Percentiles rank a stretch among this genome's conserved stretches.
These are phyloP conservation scores for Aegilops longissima DNA, from an alignment of 176 grass and related monocot species.

Conservation along the genomic window DNA sequence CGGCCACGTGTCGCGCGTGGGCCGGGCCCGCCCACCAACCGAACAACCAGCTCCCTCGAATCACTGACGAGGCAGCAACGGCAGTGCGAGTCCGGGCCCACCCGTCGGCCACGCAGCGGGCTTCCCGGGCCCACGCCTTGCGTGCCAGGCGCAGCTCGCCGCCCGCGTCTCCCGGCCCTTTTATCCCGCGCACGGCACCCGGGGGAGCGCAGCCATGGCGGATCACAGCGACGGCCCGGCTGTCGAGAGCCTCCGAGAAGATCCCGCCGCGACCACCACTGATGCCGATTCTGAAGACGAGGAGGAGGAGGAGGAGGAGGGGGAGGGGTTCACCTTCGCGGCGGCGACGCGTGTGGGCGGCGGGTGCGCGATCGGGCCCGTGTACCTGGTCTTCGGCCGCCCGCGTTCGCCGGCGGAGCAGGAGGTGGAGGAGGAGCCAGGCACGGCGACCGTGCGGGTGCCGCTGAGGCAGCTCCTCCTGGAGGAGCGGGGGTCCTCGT, in stretches of 20 bases:
- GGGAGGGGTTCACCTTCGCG: slow-evolving; percentile 38
- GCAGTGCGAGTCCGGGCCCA: neutral
- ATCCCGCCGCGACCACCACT: neutral
- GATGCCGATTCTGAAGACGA: neutral
- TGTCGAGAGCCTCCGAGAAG: neutral
- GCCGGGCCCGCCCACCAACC: slow-evolving; percentile 12
- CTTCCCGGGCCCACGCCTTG: neutral
- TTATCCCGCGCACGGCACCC: slow-evolving; percentile 24
- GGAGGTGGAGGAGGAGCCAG: neutral
- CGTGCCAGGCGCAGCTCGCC: neutral
- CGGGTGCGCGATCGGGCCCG: slow-evolving; percentile 10
- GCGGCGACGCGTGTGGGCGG: neutral
- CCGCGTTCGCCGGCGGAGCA: slow-evolving; percentile 2
- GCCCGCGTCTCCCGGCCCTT: slow-evolving; percentile 16
- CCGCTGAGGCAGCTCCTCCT: slow-evolving; percentile 58
- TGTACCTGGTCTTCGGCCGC: slow-evolving; percentile 77
- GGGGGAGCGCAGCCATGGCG: neutral
- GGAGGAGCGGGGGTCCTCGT: slow-evolving; percentile 34
- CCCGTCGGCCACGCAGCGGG: neutral
- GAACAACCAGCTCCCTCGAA: neutral
- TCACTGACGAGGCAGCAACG: neutral
- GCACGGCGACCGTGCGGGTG: slow-evolving; percentile 26
- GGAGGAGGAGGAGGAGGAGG: neutral
- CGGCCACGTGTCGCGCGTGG: neutral
- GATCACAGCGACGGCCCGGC: neutral